Base-by-base conservation (phyloP, 257 asterid species). In the Scutellaria barbata region DNA sequence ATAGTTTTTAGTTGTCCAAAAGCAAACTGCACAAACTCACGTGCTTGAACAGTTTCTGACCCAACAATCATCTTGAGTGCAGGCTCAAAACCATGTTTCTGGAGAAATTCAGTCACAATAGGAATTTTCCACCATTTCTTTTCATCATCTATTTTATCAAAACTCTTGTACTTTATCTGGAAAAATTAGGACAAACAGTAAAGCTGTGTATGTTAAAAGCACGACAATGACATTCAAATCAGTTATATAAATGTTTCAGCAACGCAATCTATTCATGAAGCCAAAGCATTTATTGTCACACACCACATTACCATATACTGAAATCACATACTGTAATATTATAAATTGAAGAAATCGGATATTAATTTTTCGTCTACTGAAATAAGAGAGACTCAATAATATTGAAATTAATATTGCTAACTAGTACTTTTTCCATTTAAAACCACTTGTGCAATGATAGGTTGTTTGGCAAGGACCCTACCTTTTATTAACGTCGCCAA, bases 101-200 rank as follows among this genome's bases (percentile, higher is more conserved):
- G 81, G 47, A 95, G 86, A 85, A 95, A 89, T 25, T 95, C 96
- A 13, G 90, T 82, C 57, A 92, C 78, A 40, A 95, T 71, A 40
- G 99, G 99, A 71, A 95, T 91, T 78, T 85, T 88, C 99, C 99
- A 95, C 98, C 96, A 85, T 68, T 86, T 82, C 82, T 88, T 95
- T 85, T 92, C 98, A 50, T 88, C 96, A 5, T 88, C 96, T 16
- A 95, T 81, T 85, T 89, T 84, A 45, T 87, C 85, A 59, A 95
- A 95, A 76, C 94, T 95, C 87, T 88, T 92, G 84, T 86, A 95
- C 85, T 81, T 89, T 63, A 95, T 77, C 99, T 95, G 92, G 58
- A 71, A 45, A 74, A 35, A 71, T 77, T 13, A 40, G 74, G 69
- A 77, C 60, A 40, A 68, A 41, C 56, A 48, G 55, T 51, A 14